These are phyloP conservation scores for Zychaea mexicana DNA, from an alignment of 371 early-diverging fungal species.

Conservation along the genomic window DNA sequence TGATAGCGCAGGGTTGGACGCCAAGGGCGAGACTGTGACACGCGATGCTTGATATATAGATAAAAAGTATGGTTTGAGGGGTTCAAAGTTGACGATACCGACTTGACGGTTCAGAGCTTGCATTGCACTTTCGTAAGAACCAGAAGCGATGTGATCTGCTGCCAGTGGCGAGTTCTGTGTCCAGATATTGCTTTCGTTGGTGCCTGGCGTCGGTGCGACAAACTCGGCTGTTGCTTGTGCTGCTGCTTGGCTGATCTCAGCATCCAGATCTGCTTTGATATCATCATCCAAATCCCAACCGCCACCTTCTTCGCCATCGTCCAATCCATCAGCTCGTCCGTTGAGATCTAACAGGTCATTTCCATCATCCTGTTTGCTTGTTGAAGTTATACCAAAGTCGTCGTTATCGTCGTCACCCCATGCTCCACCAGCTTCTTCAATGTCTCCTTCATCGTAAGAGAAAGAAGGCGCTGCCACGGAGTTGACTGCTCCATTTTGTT, in stretches of 20 bases:
- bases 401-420: slow-evolving; percentile 75
- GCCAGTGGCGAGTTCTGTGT: slow-evolving; percentile 82
- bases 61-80: slow-evolving; percentile 86
- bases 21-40: slow-evolving; percentile 64
- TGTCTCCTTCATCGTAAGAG: slow-evolving; percentile 53
- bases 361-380: slow-evolving; percentile 9
- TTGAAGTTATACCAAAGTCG: slow-evolving; percentile 27
- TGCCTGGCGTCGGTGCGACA: slow-evolving; percentile 75
- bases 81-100: slow-evolving; percentile 88
- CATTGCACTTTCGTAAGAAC: slow-evolving; percentile 94
- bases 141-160: slow-evolving; percentile 92
- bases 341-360: slow-evolving; percentile 39
- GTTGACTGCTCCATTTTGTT: slow-evolving; percentile 30
- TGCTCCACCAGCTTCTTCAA: slow-evolving; percentile 62
- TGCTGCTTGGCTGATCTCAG: slow-evolving; percentile 62
- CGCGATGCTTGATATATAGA: slow-evolving; percentile 79
- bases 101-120: slow-evolving; percentile 85
- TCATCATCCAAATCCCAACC: slow-evolving; percentile 69
- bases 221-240: slow-evolving; percentile 67
- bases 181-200: slow-evolving; percentile 73
- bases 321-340: slow-evolving; percentile 36
- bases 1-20: slow-evolving; percentile 62
- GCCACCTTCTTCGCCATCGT: slow-evolving; percentile 45
- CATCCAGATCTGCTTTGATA: slow-evolving; percentile 62
- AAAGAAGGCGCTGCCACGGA: slow-evolving; percentile 42